phyloP scores from a whole-genome alignment of 1,139 yeast species.

The Wickerhamomyces sp. region DNA sequence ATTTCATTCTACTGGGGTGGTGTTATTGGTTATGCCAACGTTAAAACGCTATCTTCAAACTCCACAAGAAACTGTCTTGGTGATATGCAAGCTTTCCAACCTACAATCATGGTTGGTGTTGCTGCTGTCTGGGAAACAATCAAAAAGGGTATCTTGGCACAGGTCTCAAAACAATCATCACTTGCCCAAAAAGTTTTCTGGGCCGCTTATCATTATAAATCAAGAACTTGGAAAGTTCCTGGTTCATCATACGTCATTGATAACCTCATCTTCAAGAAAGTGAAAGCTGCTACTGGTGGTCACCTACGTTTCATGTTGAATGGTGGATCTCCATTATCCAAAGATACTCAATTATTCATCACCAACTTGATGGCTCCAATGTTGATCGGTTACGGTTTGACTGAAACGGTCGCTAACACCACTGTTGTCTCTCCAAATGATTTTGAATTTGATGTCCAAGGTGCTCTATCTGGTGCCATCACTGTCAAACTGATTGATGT shows the following conservation, averaged over 20 bases:
- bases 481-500: conserved; percentile 91
- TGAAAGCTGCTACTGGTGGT: conserved; percentile 96
- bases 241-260: conserved; percentile 60
- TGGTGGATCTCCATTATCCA: conserved; percentile 92
- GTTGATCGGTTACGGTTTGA: conserved; percentile 93
- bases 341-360: conserved; percentile 73
- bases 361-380: conserved; percentile 77
- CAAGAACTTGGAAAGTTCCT: conserved; percentile 61
- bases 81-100: conserved; percentile 82
- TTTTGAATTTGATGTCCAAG: conserved; percentile 72
- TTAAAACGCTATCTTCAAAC: conserved; percentile 81
- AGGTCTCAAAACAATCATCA: conserved; percentile 63
- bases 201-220: conserved; percentile 78
- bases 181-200: conserved; percentile 80
- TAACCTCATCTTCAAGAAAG: conserved; percentile 74
- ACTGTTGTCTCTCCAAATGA: conserved; percentile 60
- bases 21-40: conserved; percentile 83
- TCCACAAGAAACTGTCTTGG: conserved; percentile 83
- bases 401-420: conserved; percentile 93
- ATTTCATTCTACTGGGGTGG: conserved; percentile 86
- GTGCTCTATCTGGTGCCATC: conserved; percentile 76
- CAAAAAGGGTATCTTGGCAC: conserved; percentile 83
- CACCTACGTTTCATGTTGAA: conserved; percentile 64
- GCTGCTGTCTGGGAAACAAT: conserved; percentile 98
- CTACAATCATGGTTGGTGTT: conserved; percentile 96